These are phyloP conservation scores for Diaporthe australafricana DNA, from an alignment of 2,329 filamentous ascomycete species.

Conservation along the genomic window DNA sequence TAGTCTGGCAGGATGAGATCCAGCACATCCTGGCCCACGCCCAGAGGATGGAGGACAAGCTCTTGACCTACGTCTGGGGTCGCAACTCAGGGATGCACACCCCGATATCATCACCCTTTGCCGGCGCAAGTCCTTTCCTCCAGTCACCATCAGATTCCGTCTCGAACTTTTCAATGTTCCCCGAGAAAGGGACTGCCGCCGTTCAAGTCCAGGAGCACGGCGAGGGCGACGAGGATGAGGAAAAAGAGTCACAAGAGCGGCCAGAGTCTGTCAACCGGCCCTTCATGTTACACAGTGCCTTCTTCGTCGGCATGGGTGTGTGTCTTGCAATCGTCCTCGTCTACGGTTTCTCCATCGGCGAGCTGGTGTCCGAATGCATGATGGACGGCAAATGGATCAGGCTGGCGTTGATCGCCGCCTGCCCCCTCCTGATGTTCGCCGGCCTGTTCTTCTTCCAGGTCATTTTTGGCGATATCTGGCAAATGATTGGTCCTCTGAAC, in stretches of 20 bases:
- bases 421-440: conserved; percentile 52
- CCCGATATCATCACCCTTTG: conserved; percentile 35
- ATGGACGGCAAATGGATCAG: conserved; percentile 53
- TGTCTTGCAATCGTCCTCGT: conserved; percentile 52
- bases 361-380: conserved; percentile 52
- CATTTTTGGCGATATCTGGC: conserved; percentile 52
- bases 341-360: conserved; percentile 50
- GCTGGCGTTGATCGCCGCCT: conserved; percentile 49
- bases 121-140: conserved; percentile 35
- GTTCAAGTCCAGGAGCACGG: conserved; percentile 30
- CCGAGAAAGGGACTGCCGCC: conserved; percentile 39
- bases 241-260: conserved; percentile 42
- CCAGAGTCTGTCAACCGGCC: conserved; percentile 56
- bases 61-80: conserved; percentile 48
- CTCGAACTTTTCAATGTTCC: conserved; percentile 36
- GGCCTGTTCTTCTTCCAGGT: conserved; percentile 58
- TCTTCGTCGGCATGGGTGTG: conserved; percentile 53
- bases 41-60: conserved; percentile 48
- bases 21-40: conserved; percentile 54
- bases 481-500: conserved; percentile 62
- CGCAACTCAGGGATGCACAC: conserved; percentile 28
- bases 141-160: conserved; percentile 38
- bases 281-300: conserved; percentile 49
- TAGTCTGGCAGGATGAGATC: conserved; percentile 57
- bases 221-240: conserved; percentile 41